Conservation (phyloP, 2,329 filamentous ascomycete genomes). For the Bisporella sp. region DNA sequence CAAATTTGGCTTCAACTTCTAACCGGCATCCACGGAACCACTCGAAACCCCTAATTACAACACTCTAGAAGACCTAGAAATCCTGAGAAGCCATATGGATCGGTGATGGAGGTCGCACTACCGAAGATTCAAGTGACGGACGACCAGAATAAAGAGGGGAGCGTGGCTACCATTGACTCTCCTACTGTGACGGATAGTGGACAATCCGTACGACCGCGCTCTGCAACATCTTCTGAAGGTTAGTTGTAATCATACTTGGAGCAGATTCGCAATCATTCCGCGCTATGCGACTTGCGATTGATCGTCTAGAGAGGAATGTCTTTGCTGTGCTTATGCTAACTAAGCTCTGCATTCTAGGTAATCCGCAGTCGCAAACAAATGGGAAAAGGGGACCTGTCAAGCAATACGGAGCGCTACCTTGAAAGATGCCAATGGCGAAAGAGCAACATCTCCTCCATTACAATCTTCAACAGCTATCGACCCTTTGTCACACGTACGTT, state of each 20-base stretch:
- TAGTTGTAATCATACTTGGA: background rate
- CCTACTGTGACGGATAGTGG: conserved; percentile 22
- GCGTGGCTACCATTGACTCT: conserved; percentile 17
- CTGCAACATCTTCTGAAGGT: conserved; percentile 26
- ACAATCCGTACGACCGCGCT: conserved; percentile 19
- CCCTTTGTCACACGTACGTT: conserved; percentile 59
- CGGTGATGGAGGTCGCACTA: conserved; percentile 13
- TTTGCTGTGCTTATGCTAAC: conserved; percentile 20
- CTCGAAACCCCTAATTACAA: background rate
- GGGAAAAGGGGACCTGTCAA: conserved; percentile 21
- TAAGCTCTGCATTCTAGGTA: conserved; percentile 13
- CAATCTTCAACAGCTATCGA: conserved; percentile 44
- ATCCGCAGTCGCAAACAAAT: conserved; percentile 14
- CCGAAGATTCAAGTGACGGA: conserved; percentile 26
- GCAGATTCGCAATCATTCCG: background rate
- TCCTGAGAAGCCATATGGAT: conserved; percentile 19
- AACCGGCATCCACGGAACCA: conserved; percentile 11
- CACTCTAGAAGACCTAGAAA: conserved; percentile 1
- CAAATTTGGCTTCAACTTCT: background rate
- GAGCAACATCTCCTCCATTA: conserved; percentile 11
- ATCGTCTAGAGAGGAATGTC: too few species aligned
- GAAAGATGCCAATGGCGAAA: conserved; percentile 18
- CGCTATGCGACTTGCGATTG: too few species aligned
- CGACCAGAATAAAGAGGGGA: conserved; percentile 16
- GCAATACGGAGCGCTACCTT: conserved; percentile 18